Evolutionary conservation across 768 basidiomycete species (phyloP).

Genomic region (Boletus fagicola): DNA sequence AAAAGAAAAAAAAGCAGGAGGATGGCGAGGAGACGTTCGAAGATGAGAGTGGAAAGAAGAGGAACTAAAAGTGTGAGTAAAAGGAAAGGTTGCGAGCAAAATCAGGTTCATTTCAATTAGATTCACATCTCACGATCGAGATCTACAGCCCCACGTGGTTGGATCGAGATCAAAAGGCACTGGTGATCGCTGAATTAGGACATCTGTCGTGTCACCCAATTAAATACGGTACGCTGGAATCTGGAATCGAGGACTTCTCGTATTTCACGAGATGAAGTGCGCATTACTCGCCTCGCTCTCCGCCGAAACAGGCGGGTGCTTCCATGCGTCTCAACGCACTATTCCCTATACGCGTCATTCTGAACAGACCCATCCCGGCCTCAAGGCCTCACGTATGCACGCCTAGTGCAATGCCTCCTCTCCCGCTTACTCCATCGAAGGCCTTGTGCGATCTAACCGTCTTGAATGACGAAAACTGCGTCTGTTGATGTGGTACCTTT

Average conservation of each 20-base stretch:
- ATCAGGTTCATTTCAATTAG: conserved; percentile 36
- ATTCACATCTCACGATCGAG: conserved; percentile 36
- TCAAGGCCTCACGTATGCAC: too few relatives aligned
- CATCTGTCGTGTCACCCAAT: not conserved
- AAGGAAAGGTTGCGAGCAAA: conserved; percentile 29
- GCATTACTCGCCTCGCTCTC: not conserved
- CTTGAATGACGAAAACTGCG: not conserved
- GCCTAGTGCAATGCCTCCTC: not conserved
- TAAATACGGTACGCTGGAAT: too few relatives aligned
- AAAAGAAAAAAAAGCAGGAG: not conserved
- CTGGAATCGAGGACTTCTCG: not conserved
- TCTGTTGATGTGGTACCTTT: not conserved
- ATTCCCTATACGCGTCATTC: not conserved
- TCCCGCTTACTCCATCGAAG: not conserved
- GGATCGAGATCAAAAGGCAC: conserved; percentile 31
- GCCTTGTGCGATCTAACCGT: not conserved
- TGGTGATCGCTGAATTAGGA: conserved; percentile 10
- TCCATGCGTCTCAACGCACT: not conserved
- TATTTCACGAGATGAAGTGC: not conserved
- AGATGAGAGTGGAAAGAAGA: conserved; percentile 30
- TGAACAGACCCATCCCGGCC: too few relatives aligned
- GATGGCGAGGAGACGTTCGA: conserved; percentile 10
- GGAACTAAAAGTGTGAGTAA: conserved; percentile 28
- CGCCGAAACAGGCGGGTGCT: not conserved
- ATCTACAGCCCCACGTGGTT: conserved; percentile 28